Percentiles rank a stretch among this genome's conserved stretches.
These are phyloP conservation scores for Suhomyces atakaporum DNA, from an alignment of 1,139 yeast genomes.

Conservation along the genomic window DNA sequence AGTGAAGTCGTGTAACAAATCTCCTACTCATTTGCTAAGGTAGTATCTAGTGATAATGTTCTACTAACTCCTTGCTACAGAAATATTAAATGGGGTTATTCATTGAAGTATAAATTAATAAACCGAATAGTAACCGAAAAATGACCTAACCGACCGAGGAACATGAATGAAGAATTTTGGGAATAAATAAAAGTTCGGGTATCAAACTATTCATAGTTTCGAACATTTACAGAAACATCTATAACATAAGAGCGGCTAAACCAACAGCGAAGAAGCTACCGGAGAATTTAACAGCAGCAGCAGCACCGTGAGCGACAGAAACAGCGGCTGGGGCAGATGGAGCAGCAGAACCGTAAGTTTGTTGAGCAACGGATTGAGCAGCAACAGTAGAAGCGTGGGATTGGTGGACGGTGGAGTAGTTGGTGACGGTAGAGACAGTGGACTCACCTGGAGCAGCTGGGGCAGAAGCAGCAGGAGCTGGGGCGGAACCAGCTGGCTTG, in stretches of 20 bases:
- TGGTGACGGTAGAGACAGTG: constrained; percentile 4
- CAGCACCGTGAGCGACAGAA: constrained; percentile 10
- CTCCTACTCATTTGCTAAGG: background rate
- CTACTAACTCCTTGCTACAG: no score
- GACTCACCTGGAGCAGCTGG: constrained; percentile 5
- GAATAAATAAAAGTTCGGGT: constrained; percentile 4
- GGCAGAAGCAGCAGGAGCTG: constrained; percentile 4
- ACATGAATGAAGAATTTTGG: constrained; percentile 4
- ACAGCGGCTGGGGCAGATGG: constrained; percentile 1
- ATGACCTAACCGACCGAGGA: constrained; percentile 2
- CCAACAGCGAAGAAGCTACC: constrained; percentile 13
- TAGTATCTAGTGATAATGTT: no score
- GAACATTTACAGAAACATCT: constrained; percentile 5
- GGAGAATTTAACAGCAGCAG: constrained; percentile 11
- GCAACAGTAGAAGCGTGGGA: constrained; percentile 1
- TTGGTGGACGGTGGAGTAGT: constrained; percentile 5
- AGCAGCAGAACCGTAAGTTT: background rate
- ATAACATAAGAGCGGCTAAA: constrained; percentile 14
- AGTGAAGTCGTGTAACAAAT: no score
- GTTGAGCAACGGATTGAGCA: background rate
- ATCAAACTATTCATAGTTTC: background rate
- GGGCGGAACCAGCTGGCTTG: constrained; percentile 3
- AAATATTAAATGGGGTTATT: background rate
- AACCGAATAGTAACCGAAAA: constrained; percentile 6
- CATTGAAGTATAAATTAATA: background rate